These are phyloP conservation scores for Thelonectria rubi DNA, from an alignment of 2,329 filamentous ascomycete genomes.

Conservation along the genomic window DNA sequence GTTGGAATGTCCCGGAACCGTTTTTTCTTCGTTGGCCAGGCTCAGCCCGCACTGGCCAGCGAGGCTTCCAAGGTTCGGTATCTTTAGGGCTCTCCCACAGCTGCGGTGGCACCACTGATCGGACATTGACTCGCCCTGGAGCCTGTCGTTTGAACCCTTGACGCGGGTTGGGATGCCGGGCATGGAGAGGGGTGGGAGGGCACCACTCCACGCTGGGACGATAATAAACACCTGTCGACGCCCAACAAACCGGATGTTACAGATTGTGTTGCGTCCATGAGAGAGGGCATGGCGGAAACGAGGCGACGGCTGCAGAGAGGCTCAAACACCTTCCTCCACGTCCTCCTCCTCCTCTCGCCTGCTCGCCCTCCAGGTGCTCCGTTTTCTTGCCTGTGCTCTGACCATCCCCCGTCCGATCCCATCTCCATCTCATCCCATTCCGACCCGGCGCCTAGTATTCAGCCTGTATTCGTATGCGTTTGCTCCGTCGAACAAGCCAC, in stretches of 20 bases:
- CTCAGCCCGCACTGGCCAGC: background rate
- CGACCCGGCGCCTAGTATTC: background rate
- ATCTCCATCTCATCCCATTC: slow-evolving; percentile 19
- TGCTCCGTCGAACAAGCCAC: background rate
- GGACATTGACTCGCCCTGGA: background rate
- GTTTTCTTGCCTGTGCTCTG: slow-evolving; percentile 17
- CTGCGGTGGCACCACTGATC: slow-evolving; percentile 15
- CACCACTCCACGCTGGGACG: slow-evolving; percentile 24
- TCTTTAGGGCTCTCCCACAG: slow-evolving; percentile 14
- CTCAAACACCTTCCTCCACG: background rate
- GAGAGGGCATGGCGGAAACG: background rate
- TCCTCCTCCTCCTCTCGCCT: background rate
- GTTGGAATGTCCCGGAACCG: slow-evolving; percentile 15
- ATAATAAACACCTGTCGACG: slow-evolving; percentile 12
- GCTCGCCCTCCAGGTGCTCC: background rate
- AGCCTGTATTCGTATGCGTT: background rate
- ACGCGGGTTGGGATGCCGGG: background rate
- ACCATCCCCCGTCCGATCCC: slow-evolving; percentile 16
- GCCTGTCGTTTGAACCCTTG: background rate
- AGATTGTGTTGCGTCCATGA: background rate
- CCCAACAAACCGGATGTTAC: background rate
- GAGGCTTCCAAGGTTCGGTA: slow-evolving; percentile 14
- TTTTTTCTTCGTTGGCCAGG: background rate
- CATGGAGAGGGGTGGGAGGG: background rate
- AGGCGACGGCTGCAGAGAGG: background rate